A percentile compares a stretch with the other conserved stretches of the same genome.
Conservation (phyloP, 441 rosid species). For the Geranium incanum region DNA sequence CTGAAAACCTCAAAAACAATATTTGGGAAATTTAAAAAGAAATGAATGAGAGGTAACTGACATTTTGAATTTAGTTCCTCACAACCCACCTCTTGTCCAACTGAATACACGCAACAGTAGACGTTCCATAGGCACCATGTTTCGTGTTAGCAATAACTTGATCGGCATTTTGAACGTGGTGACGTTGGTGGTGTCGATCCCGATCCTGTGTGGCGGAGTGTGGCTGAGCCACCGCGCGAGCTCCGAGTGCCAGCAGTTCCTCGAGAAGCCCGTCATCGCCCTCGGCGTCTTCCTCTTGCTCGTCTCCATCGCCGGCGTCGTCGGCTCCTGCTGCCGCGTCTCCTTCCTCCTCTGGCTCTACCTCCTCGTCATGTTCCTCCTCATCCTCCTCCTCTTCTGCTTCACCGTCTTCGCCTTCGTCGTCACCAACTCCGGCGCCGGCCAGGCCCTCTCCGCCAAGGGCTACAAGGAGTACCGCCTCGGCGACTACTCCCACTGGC, state of each 20-base stretch:
- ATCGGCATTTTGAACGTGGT: constrained; percentile 58
- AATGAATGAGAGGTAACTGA: too few relatives aligned
- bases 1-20: too few relatives aligned
- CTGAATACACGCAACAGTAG: too few relatives aligned
- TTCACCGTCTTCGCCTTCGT: constrained; percentile 63
- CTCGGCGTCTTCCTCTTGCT: constrained; percentile 64
- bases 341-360: constrained; percentile 67
- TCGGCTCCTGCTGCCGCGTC: constrained; percentile 74
- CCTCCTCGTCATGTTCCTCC: constrained; percentile 54
- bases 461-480: constrained; percentile 77
- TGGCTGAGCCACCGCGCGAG: constrained; percentile 51
- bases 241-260: constrained; percentile 58
- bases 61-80: too few relatives aligned
- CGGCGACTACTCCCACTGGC: constrained; percentile 68
- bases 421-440: constrained; percentile 80
- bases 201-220: constrained; percentile 55
- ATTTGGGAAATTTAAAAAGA: too few relatives aligned
- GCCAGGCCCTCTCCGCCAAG: constrained; percentile 35
- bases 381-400: constrained; percentile 39
- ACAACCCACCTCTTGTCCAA: too few relatives aligned
- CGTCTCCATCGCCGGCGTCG: constrained; percentile 58
- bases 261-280: constrained; percentile 56
- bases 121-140: constrained; percentile 23
- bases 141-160: constrained; percentile 53
- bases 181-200: constrained; percentile 58